Evolutionary conservation across 2,329 filamentous ascomycete genomes (phyloP), one percentile per base, ranked within the genome.

Genomic region (Scleromitrula shiraiana): DNA sequence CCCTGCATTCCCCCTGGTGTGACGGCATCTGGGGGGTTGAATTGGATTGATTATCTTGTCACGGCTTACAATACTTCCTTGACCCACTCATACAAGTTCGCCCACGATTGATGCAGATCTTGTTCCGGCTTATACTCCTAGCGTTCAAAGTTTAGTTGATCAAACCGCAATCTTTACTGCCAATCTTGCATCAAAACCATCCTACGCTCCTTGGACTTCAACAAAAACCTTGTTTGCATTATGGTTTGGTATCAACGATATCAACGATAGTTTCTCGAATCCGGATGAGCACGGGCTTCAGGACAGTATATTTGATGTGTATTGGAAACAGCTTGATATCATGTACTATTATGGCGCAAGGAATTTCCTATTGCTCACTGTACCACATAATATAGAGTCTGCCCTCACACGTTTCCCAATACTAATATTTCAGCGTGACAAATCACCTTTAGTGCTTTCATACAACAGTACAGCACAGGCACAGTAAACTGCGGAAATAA

Each of bases 231-330:
- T 77, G 2, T 73, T 73, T 41, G 67, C 66, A 0, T 55, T 76
- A 5, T 76, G 73, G 69, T 74, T 77, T 10, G 74, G 74, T 2
- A 70, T 76, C 47, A 76, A 76, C 47, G 74, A 75, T 51, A 66
- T 77, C 2, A 70, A 70, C 0, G 72, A 73, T 40, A 67, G 65
- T 1, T 75, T 66, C 50, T 69, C 56, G 23, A 52, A 55, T 3
- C 57, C 60, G 2, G 55, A 60, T 50, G 62, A 35, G 59, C 57
- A 32, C 3, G 51, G 56, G 5, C 51, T 69, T 4, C 51, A 67
- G 0, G 60, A 60, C 3, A 57, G 59, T 27, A 65, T 77, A 8
- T 66, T 74, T 55, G 64, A 67, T 12, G 62, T 63, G 23, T 75
- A 76, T 43, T 70, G 71, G 41, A 53, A 59, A 2, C 62, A 71